Percentiles rank a stretch among this genome's conserved stretches.
Conservation (phyloP, 1,139 yeast species). For the Nakaseomyces delphensis region DNA sequence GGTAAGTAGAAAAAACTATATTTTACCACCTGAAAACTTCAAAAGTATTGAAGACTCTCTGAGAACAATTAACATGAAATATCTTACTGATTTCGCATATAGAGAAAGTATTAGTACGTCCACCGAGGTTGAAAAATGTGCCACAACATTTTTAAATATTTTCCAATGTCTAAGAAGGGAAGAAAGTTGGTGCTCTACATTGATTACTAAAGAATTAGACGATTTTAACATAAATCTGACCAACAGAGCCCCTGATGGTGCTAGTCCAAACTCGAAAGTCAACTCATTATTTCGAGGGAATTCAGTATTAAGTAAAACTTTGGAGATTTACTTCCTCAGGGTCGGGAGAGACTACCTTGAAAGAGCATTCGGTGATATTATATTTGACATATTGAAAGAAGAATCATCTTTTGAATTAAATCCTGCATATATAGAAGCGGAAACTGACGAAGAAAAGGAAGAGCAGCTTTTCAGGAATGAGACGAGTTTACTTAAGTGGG, state of each 20-base stretch:
- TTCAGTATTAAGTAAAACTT: constrained; percentile 67
- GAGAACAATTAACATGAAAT: constrained; percentile 31
- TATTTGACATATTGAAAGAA: constrained; percentile 40
- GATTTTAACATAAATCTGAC: constrained; percentile 18
- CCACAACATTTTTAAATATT: constrained; percentile 51
- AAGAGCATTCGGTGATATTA: constrained; percentile 60
- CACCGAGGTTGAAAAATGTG: constrained; percentile 34
- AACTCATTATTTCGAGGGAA: constrained; percentile 82
- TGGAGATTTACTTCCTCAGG: constrained; percentile 68
- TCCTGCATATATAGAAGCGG: constrained; percentile 43
- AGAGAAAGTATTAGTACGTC: constrained; percentile 22
- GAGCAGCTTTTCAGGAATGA: constrained; percentile 44
- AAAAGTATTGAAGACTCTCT: constrained; percentile 53
- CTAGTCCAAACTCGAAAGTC: constrained; percentile 31
- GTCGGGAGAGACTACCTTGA: constrained; percentile 75
- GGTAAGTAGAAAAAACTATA: constrained; percentile 46
- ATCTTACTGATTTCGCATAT: constrained; percentile 5
- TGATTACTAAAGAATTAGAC: constrained; percentile 57
- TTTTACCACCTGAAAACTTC: constrained; percentile 52
- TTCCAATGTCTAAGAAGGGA: constrained; percentile 58
- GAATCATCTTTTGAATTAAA: constrained; percentile 66
- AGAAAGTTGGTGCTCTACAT: constrained; percentile 57
- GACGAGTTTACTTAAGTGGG: constrained; percentile 44
- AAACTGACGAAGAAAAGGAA: constrained; percentile 35
- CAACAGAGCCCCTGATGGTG: constrained; percentile 10